These are phyloP conservation scores for Pseudoperonospora humuli DNA, from an alignment of 352 stramenopile species.

Conservation along the genomic window DNA sequence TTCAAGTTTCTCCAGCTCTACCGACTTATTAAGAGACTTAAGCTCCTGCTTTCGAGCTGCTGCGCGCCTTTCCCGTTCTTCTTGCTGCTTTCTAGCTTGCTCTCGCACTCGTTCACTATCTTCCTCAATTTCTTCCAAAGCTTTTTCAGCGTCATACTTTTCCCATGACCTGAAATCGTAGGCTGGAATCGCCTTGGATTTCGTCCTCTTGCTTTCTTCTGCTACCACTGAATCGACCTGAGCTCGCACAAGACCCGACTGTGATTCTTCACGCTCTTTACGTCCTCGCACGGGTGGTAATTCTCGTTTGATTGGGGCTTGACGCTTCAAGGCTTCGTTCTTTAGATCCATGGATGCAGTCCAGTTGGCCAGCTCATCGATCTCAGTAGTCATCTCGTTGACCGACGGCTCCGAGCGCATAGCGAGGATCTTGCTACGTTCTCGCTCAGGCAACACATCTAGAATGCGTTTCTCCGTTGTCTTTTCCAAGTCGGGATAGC, in stretches of 20 bases:
- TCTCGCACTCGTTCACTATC: too few relatives aligned
- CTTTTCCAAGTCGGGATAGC: too few relatives aligned
- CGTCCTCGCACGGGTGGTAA: constrained; percentile 57
- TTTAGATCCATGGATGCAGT: constrained; percentile 45
- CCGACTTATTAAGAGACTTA: too few relatives aligned
- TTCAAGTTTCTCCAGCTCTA: too few relatives aligned
- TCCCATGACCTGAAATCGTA: constrained; percentile 91
- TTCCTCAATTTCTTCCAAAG: constrained; percentile 65
- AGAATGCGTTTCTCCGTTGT: too few relatives aligned
- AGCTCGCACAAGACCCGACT: constrained; percentile 1
- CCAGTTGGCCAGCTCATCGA: constrained; percentile 61
- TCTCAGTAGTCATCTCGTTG: constrained; percentile 52
- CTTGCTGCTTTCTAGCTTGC: too few relatives aligned
- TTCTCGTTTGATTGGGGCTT: constrained; percentile 16
- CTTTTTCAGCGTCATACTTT: too few relatives aligned
- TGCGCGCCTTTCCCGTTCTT: too few relatives aligned
- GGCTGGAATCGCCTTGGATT: constrained; percentile 47
- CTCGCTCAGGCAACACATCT: too few relatives aligned
- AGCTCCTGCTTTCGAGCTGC: too few relatives aligned
- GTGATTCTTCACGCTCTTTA: constrained; percentile 4
- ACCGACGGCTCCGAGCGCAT: too few relatives aligned
- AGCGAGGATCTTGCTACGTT: too few relatives aligned
- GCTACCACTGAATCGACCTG: background rate
- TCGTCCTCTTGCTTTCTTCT: constrained; percentile 14
- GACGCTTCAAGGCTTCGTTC: constrained; percentile 37